Base-by-base conservation (phyloP, 176 grass and related monocot species). In the Musa schizocarpa region DNA sequence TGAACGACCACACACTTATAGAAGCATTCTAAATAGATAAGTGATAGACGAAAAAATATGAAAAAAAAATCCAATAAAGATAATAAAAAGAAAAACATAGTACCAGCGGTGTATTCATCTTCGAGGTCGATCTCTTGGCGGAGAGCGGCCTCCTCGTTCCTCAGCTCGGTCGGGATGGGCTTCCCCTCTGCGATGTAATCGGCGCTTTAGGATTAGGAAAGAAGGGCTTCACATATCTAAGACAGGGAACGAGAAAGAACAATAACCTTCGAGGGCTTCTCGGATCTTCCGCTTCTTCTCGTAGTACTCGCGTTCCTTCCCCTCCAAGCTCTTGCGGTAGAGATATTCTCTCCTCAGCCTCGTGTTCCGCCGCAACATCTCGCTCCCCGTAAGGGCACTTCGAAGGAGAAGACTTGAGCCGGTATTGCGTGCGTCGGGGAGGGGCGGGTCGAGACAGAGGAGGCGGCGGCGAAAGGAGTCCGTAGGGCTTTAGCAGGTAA, bases 281-380 rank as follows among this genome's bases (percentile, higher is more conserved):
- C 85, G 82, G 72, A 92, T 75, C 80, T 79, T 89, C 21, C 91
- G 86, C 90, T 99, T 94, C 86, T 89, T 99, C 88, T 99, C 91
- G 74, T 86, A 94, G 82, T 84, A 82, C 78, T 79, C 88, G 54
- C 90, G 80, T 55, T 99, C 85, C 66, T 91, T 86, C 50, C 88
- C 91, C 61, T 99, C 83, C 9, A 91, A 72, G 81, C 88, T 89
- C 88, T 94, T 94, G 59, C 78, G 72, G 82, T 94, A 88, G 27
- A 99, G 68, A 81, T 92, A 99, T 59, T 89, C 88, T 62, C 67
- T 82, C 67, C 81, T 82, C 54, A 73, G 13, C 72, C 84, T 70
- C n/a, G 75, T 84, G 25, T 80, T 76, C 65, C 90, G 79, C 69
- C 78, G 76, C 74, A 84, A 71, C 95, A 94, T 97, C 77, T 77